Base-by-base conservation (phyloP, 352 stramenopile genomes). In the Globisporangium parvum region DNA sequence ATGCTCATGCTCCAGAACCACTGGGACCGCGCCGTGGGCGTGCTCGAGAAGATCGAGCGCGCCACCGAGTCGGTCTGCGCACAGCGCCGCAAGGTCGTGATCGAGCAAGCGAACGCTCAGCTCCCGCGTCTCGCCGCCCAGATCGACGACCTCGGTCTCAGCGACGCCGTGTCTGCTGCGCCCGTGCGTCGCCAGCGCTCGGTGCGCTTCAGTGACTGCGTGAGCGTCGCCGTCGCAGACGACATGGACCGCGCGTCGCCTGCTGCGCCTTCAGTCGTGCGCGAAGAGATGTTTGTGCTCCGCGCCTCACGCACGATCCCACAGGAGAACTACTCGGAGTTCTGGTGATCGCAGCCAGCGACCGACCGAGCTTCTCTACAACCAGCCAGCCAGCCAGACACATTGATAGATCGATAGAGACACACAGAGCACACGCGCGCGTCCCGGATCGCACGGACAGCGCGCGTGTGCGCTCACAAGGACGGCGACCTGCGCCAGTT, bases 221-320 rank as follows among this genome's bases (percentile, higher is more conserved):
- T 90, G 23, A 28, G 62, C 3, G 66, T 92, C 35, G 70, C 55
- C 6, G 52, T 70, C 21, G 79, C 77, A 6, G 67, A 72, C 2
- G 81, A 88, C n/a, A 82, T 92, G 60, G 81, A 92, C 53, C 79
- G 81, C 46, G 72, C 69, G 17, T 70, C 70, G 24, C 66, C 73
- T 17, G 66, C 65, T 1, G 41, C 88, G 17, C 58, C 70, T n/a
- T 66, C 77, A 20, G 75, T 79, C 9, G 66, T 80, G 41, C 75
- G 73, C 23, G 79, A 87, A 61, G 82, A 92, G 49, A 88, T 92
- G 79, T 78, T 92, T 47, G 73, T 90, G 41, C 65, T 92, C 42
- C 77, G 77, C 33, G 82, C 82, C 24, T 88, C 75, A 21, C 77
- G 82, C 20, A 62, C 80, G 41, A 88, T 92, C 51, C 82, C 82